Percentiles rank a stretch among this genome's conserved stretches.
Evolutionary conservation across 345 rosid species (phyloP).

Genomic region (Eucalyptus tenuipes): DNA sequence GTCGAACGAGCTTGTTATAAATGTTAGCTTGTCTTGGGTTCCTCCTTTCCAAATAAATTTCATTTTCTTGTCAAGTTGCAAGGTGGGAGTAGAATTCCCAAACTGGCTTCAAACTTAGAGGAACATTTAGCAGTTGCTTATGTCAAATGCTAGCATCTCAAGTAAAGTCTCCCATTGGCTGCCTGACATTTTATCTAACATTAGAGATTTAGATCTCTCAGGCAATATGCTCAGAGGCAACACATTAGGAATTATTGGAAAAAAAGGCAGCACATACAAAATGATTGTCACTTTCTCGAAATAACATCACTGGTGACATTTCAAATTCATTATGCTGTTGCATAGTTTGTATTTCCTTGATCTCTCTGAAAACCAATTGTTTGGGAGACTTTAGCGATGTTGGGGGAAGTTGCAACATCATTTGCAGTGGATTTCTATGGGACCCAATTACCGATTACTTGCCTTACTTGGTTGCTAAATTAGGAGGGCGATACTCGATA

Average conservation of each 20-base stretch:
- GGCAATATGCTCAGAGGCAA: not conserved
- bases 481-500: too few species aligned
- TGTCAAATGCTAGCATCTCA: not conserved
- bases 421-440: not conserved
- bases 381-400: not conserved
- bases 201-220: not conserved
- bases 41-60: not conserved
- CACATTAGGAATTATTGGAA: not conserved
- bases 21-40: not conserved
- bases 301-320: not conserved
- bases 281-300: not conserved
- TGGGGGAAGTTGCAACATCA: not conserved
- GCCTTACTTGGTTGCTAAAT: too few species aligned
- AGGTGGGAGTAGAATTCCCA: not conserved
- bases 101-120: not conserved
- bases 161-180: not conserved
- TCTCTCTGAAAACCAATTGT: too few species aligned
- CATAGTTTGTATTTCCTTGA: not conserved
- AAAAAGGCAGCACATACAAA: not conserved
- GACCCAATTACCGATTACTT: too few species aligned
- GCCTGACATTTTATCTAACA: not conserved
- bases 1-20: fast-evolving
- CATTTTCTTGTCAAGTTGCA: not conserved
- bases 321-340: not conserved
- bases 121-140: not conserved